Conservation (phyloP, 139 green algal species). For the Closterium sp. region DNA sequence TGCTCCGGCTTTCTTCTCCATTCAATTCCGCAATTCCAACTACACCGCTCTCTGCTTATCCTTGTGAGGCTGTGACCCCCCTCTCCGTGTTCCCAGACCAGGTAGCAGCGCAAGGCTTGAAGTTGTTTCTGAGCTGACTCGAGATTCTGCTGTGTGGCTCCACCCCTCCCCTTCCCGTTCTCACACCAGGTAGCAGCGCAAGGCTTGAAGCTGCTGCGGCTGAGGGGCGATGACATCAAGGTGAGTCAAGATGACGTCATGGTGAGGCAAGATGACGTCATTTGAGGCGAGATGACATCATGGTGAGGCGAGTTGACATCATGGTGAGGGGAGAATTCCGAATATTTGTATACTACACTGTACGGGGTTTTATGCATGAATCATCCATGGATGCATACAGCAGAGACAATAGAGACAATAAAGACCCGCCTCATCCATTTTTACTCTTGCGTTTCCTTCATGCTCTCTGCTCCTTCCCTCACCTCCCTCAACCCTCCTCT, state of each 20-base stretch:
- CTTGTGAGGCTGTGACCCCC: not conserved
- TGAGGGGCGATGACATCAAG: conserved; percentile 68
- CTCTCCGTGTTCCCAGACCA: not conserved
- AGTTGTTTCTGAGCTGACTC: not conserved
- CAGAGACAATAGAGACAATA: too few species aligned
- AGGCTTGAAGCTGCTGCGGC: conserved; percentile 39
- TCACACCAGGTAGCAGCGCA: not conserved
- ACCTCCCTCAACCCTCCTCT: too few species aligned
- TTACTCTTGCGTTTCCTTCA: too few species aligned
- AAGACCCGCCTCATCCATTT: too few species aligned
- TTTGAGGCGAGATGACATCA: not conserved
- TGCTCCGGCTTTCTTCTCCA: too few species aligned
- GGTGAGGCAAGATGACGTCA: not conserved
- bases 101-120: not conserved
- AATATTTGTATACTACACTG: too few species aligned
- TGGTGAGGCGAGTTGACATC: too few species aligned
- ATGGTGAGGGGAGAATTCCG: not conserved
- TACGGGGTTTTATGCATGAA: too few species aligned
- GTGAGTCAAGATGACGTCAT: not conserved
- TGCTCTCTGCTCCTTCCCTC: too few species aligned
- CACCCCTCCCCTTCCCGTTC: not conserved
- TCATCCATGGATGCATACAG: too few species aligned
- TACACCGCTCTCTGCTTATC: not conserved
- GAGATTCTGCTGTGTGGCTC: not conserved
- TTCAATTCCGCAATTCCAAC: too few species aligned